Evolutionary conservation across 768 basidiomycete genomes (phyloP), one percentile per base, ranked within the genome.

Genomic region (Auricularia cornea): DNA sequence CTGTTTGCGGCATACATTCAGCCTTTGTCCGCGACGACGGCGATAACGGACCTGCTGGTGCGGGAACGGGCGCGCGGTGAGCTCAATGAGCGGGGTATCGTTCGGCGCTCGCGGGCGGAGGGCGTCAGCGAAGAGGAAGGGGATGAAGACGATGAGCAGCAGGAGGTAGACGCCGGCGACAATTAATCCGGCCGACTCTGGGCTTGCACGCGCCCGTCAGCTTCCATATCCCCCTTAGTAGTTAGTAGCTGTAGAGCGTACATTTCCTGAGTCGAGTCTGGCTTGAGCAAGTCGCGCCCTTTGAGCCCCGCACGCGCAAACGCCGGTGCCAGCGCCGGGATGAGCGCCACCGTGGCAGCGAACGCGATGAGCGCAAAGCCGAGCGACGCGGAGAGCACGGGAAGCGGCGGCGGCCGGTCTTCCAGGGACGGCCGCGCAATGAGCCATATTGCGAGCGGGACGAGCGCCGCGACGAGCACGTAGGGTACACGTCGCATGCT

Each of bases 101-200:
- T 80, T 32, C 72, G 52, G 90, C 81, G 12, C 11, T 12, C 26
- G 28, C 11, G 44, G 44, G 1, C 23, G 52, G 38, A 57, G 56
- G 63, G 40, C 61, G 65, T 88, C 81, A 56, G 93, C 90, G 74
- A 97, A 99, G 0, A 93, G 91, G 70, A 98, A 95, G 0, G 96
- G 96, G 63, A 97, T 96, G 70, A 98, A 99, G 3, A 97, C 79
- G 63, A 93, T 91, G 66, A 99, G 77, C 48, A 89, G 76, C 48
- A 92, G 81, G 63, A 97, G 89, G 72, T 98, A 98, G 62, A 95
- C 81, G 2, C 87, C 83, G 1, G 96, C 94, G 70, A 89, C 92
- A 59, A 97, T 88, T 64, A 98, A 85, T 14, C 96, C 96, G 69
- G 89, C 84, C 67, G 92, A 93, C 78, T 99, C 97, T 51, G 97